Evolutionary conservation across 768 basidiomycete genomes (phyloP).

Genomic region (Tulasnella sp.): DNA sequence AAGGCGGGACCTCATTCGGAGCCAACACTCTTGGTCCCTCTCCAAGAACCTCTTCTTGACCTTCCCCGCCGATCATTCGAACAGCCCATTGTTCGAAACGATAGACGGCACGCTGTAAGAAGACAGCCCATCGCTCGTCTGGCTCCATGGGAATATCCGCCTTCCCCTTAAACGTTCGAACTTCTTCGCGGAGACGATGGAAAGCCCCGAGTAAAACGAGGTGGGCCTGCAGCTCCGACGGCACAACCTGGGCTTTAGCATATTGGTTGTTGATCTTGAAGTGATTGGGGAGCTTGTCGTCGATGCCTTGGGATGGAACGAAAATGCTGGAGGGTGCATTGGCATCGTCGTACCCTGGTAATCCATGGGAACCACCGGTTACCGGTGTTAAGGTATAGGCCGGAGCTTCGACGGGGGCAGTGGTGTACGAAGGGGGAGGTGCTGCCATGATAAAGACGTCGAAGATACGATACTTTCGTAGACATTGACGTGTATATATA

Average conservation of each 20-base stretch:
- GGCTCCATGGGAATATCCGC: too few relatives aligned
- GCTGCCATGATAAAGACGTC: not conserved
- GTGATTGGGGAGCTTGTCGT: not conserved
- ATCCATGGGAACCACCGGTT: not conserved
- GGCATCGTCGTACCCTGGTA: not conserved
- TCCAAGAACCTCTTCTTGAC: not conserved
- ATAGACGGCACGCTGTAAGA: too few relatives aligned
- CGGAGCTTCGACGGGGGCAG: not conserved
- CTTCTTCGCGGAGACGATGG: too few relatives aligned
- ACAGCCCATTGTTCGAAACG: conserved; percentile 24
- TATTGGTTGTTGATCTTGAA: conserved; percentile 9
- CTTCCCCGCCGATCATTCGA: not conserved
- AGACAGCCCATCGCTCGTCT: too few relatives aligned
- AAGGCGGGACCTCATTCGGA: conserved; percentile 28
- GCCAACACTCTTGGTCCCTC: not conserved
- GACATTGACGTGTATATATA: not conserved
- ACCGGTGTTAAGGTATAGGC: not conserved
- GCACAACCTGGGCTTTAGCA: conserved; percentile 19
- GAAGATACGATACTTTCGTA: not conserved
- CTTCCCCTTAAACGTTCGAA: too few relatives aligned
- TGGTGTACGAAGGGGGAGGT: not conserved
- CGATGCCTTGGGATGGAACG: conserved; percentile 1
- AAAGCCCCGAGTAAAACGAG: not conserved
- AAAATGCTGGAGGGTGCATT: not conserved
- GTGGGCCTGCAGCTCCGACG: conserved; percentile 27